Evolutionary conservation across 352 stramenopile genomes (phyloP), one percentile per base, ranked within the genome.

Genomic region (Phytophthora hibernalis): DNA sequence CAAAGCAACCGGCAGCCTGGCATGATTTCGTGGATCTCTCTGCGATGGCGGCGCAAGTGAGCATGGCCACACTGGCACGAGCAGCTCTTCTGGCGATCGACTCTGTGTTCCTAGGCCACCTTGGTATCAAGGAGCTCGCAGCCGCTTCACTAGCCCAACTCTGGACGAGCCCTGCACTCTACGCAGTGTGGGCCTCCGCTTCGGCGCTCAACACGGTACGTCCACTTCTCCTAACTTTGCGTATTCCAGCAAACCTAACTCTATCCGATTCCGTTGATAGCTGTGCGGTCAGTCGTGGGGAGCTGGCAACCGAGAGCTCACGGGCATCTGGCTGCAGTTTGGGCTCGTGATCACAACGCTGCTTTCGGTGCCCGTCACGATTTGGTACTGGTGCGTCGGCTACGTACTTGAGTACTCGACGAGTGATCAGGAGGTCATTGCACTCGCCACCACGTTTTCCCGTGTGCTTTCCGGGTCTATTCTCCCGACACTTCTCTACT

Each of bases 221-320:
- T 51, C 45, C 28, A 8, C 18, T 44, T 52, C 2, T 58, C 16
- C 47, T 22, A 26, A 44, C 12, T 10, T 20, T 2, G 13, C 10
- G 11, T 13, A 13, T 20, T 44, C 16, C 37, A 47, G 15, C 18
- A 57, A 48, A 21, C 47, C 38, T 54, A 50, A 61, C 35, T 30
- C 21, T n/a, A 8, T 54, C 4, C n/a, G 20, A 20, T 37, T 49
- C n/a, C 9, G 13, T 56, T 16, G 0, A 30, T 24, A 78, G 82
- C 77, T 93, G 45, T 93, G 85, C n/a, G 81, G 85, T 0, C 85
- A 93, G 49, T 85, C 82, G 21, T 91, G 82, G 78, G 85, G 85
- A 31, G 83, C 85, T 28, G 70, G 73, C 12, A 91, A 93, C 57
- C 68, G 76, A 42, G 74, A 87, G 37, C 79, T 93, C 52, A 91